A percentile compares a stretch with the other conserved stretches of the same genome.
Conservation (phyloP, 2,329 filamentous ascomycete genomes). For the Pseudogymnoascus sp. region DNA sequence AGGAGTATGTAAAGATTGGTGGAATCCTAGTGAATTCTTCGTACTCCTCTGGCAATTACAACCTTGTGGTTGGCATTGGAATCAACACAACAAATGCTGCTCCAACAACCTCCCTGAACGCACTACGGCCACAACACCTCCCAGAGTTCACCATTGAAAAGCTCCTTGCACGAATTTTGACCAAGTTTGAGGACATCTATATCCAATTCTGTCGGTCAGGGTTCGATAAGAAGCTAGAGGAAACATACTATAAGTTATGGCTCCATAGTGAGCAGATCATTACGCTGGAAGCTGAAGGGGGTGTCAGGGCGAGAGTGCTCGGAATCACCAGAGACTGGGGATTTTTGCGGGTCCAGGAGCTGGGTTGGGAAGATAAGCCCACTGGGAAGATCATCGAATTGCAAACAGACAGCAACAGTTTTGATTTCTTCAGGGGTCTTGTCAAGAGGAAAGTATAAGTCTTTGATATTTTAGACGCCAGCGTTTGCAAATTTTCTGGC, state of each 20-base stretch:
- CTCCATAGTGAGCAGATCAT: constrained; percentile 67
- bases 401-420: constrained; percentile 96
- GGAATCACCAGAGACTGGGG: constrained; percentile 93
- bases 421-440: constrained; percentile 91
- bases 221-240: constrained; percentile 66
- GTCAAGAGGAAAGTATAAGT: constrained; percentile 58
- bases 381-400: constrained; percentile 76
- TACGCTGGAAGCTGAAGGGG: constrained; percentile 73
- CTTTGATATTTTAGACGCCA: constrained; percentile 6
- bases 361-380: constrained; percentile 60
- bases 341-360: constrained; percentile 73
- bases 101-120: constrained; percentile 80
- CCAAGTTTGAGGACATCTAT: constrained; percentile 71
- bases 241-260: constrained; percentile 75
- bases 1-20: constrained; percentile 75
- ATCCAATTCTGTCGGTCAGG: constrained; percentile 64
- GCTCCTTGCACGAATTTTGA: constrained; percentile 72
- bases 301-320: constrained; percentile 64
- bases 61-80: constrained; percentile 78
- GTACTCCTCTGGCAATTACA: constrained; percentile 69
- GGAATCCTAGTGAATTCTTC: constrained; percentile 87
- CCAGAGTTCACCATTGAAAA: constrained; percentile 64
- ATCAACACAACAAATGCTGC: constrained; percentile 77
- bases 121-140: constrained; percentile 49
- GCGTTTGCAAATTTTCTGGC: constrained; percentile 56